Percentiles rank a stretch among this genome's conserved stretches.
Conservation (phyloP, 2,329 filamentous ascomycete species). For the Fusarium sp. region DNA sequence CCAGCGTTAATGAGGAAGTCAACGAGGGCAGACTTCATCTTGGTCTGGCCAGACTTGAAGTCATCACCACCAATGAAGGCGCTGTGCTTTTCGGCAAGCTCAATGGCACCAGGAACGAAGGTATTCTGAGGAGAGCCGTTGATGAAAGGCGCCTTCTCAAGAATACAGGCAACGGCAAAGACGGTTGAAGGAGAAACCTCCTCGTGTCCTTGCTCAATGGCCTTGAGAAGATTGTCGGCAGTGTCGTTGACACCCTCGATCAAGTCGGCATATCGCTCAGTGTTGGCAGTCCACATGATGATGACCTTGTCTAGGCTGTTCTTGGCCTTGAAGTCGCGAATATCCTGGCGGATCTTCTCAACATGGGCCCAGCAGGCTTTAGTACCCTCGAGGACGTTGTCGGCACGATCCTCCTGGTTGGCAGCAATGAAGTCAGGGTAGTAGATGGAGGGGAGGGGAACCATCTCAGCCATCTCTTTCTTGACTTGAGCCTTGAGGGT, state of each 20-base stretch:
- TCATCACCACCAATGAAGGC: conserved; percentile 98
- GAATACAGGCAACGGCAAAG: conserved; percentile 93
- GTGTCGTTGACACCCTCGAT: conserved; percentile 94
- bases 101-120: conserved; percentile 92
- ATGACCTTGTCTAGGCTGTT: conserved; percentile 95
- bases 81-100: conserved; percentile 86
- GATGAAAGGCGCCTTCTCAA: conserved; percentile 94
- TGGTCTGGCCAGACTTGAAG: conserved; percentile 99
- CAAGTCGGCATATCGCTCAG: conserved; percentile 94
- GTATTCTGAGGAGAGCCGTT: conserved; percentile 99
- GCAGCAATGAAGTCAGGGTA: conserved; percentile 99
- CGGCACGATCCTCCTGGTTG: conserved; percentile 96
- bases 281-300: conserved; percentile 99
- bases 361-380: conserved; percentile 91
- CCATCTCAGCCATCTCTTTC: conserved; percentile 93
- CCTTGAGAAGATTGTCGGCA: conserved; percentile 89
- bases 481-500: conserved; percentile 88
- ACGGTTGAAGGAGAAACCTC: conserved; percentile 97
- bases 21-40: conserved; percentile 99
- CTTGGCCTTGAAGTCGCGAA: conserved; percentile 90
- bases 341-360: conserved; percentile 92
- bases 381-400: conserved; percentile 86
- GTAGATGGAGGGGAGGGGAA: conserved; percentile 94
- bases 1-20: conserved; percentile 99
- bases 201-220: conserved; percentile 87